phyloP scores from a whole-genome alignment of 805 yeast genomes.

The Saccharomycopsis fermentans region DNA sequence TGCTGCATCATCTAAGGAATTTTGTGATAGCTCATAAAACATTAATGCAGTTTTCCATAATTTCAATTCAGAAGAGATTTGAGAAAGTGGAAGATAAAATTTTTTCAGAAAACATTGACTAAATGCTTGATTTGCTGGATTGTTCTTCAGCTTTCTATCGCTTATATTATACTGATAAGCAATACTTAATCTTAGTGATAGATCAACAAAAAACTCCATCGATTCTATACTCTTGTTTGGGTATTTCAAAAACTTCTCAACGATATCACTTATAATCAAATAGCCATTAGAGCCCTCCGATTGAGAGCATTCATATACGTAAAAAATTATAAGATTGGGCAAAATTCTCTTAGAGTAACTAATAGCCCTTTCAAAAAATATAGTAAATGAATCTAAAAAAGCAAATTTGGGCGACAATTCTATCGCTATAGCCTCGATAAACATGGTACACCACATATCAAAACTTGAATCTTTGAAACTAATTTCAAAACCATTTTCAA shows the following conservation, averaged over 20 bases:
- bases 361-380: neutral
- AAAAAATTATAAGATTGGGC: conserved; percentile 12
- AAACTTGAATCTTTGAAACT: neutral
- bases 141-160: conserved; percentile 10
- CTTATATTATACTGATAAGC: conserved; percentile 26
- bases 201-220: conserved; percentile 23
- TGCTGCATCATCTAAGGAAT: conserved; percentile 15
- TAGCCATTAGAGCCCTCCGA: neutral
- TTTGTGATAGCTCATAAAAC: conserved; percentile 35
- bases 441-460: conserved; percentile 7
- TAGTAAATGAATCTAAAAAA: conserved; percentile 2
- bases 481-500: neutral
- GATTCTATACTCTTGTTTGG: conserved; percentile 13
- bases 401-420: neutral
- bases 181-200: conserved; percentile 30
- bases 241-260: conserved; percentile 17
- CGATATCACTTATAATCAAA: conserved; percentile 21
- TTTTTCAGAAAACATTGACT: conserved; percentile 24
- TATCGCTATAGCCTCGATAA: neutral
- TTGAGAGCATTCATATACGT: conserved; percentile 1
- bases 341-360: neutral
- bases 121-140: conserved; percentile 22
- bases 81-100: conserved; percentile 24
- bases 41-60: conserved; percentile 36
- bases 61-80: conserved; percentile 26